Conservation (phyloP, 2,329 filamentous ascomycete genomes). For the Escovopsis sp. region DNA sequence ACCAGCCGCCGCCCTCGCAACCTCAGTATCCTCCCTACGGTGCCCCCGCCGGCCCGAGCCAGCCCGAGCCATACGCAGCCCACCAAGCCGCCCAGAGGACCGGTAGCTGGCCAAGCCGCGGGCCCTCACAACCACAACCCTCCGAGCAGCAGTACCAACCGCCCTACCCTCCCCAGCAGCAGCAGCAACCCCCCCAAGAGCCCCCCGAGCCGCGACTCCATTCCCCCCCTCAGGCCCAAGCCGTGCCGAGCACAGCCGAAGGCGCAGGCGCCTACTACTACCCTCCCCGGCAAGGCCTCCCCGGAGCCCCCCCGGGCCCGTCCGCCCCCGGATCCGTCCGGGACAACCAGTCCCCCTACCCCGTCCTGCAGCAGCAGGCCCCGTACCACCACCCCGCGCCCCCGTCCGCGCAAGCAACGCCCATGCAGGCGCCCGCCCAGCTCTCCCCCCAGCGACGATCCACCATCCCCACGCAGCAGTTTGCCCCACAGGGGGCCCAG, state of each 20-base stretch:
- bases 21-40: slow-evolving; percentile 29
- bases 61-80: slow-evolving; percentile 20
- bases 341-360: slow-evolving; percentile 38
- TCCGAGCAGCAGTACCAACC: slow-evolving; percentile 15
- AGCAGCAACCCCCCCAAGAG: slow-evolving; percentile 11
- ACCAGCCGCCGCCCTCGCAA: slow-evolving; percentile 18
- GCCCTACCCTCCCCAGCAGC: slow-evolving; percentile 10
- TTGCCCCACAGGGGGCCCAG: slow-evolving; percentile 8
- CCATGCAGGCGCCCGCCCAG: slow-evolving; percentile 14
- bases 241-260: too few relatives aligned
- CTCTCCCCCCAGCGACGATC: slow-evolving; percentile 12
- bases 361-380: slow-evolving; percentile 29
- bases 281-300: slow-evolving; percentile 15
- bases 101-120: slow-evolving; percentile 35
- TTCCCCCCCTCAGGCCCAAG: too few relatives aligned
- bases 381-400: slow-evolving; percentile 29
- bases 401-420: slow-evolving; percentile 21
- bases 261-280: slow-evolving; percentile 37
- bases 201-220: too few relatives aligned
- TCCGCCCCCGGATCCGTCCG: slow-evolving; percentile 23
- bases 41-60: slow-evolving; percentile 18
- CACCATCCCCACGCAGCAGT: slow-evolving; percentile 13
- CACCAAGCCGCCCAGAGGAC: slow-evolving; percentile 29
- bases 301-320: slow-evolving; percentile 14
- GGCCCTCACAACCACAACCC: slow-evolving; percentile 18